Conservation (phyloP, 345 rosid genomes). For the Firmiana major region DNA sequence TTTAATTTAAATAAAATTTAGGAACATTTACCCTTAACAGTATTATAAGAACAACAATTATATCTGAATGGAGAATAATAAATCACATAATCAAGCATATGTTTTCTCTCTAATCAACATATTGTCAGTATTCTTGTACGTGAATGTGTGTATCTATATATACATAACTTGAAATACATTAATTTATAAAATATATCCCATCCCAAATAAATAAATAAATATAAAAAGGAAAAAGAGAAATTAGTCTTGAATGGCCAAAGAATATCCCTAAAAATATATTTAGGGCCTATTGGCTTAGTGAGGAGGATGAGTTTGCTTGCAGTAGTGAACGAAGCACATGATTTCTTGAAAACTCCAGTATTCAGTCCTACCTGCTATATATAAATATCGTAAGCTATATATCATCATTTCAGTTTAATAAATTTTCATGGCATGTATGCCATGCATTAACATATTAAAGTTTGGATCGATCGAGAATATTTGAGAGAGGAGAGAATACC, state of each 20-base stretch:
- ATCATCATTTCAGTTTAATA: neutral
- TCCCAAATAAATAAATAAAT: neutral
- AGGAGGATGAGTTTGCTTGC: neutral
- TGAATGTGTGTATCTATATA: too few species aligned
- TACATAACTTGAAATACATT: neutral
- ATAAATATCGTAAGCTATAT: neutral
- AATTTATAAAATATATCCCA: neutral
- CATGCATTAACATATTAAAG: neutral
- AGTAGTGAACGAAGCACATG: neutral
- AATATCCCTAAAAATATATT: too few species aligned
- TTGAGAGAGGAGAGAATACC: conserved; percentile 5
- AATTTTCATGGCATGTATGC: conserved; percentile 19
- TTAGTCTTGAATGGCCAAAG: neutral
- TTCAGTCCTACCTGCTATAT: conserved; percentile 29
- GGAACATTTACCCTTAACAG: too few species aligned
- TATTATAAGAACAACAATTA: too few species aligned
- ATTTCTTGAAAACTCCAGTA: conserved; percentile 23
- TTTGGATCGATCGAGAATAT: neutral
- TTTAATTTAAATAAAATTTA: too few species aligned
- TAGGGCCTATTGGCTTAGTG: neutral
- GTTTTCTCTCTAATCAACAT: neutral
- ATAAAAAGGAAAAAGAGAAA: neutral
- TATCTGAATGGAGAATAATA: too few species aligned
- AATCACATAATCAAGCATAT: too few species aligned
- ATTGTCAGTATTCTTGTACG: too few species aligned